These are phyloP conservation scores for Brassica balearica DNA, from an alignment of 441 rosid genomes.

Conservation along the genomic window DNA sequence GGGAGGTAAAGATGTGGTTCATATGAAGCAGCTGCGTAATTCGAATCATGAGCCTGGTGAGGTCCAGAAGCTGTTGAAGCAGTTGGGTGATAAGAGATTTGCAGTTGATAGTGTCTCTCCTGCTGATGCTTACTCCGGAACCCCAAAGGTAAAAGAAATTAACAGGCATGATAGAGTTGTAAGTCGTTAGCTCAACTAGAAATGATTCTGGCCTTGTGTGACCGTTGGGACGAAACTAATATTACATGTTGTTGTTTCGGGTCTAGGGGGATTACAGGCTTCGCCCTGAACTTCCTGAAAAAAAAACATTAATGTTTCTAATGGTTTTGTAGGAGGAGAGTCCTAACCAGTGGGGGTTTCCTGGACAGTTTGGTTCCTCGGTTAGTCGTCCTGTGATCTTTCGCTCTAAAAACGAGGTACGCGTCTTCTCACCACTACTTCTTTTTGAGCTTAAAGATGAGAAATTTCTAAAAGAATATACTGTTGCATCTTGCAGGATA, in stretches of 20 bases:
- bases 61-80: conserved; percentile 73
- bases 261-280: neutral
- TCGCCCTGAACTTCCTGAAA: too few species aligned
- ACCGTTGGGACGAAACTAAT: neutral
- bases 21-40: conserved; percentile 71
- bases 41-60: conserved; percentile 65
- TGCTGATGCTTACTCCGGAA: conserved; percentile 14
- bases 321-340: conserved; percentile 58
- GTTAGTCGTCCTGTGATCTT: conserved; percentile 53
- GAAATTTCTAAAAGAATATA: neutral
- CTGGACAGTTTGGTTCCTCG: conserved; percentile 50
- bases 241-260: neutral
- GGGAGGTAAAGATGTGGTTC: conserved; percentile 95
- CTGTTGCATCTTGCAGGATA: conserved; percentile 52
- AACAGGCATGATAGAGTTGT: neutral
- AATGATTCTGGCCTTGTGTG: neutral
- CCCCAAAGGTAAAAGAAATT: conserved; percentile 49
- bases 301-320: neutral
- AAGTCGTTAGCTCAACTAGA: neutral
- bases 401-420: conserved; percentile 66
- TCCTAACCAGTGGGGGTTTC: conserved; percentile 49
- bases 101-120: conserved; percentile 23
- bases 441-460: neutral
- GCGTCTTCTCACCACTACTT: conserved; percentile 28
- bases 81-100: conserved; percentile 70